These are phyloP conservation scores for Diospyros lotus DNA, from an alignment of 148 eudicot genomes.

Conservation along the genomic window DNA sequence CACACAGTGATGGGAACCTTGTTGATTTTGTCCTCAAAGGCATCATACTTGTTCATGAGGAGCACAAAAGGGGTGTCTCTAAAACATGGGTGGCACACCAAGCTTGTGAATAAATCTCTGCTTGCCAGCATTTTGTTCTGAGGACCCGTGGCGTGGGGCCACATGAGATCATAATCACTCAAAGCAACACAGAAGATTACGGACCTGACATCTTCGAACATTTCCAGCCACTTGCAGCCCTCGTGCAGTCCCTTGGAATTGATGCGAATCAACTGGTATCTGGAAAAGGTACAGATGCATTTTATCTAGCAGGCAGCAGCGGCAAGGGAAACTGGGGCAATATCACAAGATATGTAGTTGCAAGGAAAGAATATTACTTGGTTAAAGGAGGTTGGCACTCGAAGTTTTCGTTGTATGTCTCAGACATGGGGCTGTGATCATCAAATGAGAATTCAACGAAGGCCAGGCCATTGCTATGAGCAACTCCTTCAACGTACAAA, in stretches of 20 bases:
- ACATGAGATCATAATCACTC: conserved; percentile 29
- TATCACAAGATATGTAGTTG: background rate
- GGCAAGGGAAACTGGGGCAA: background rate
- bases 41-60: conserved; percentile 27
- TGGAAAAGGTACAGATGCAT: background rate
- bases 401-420: conserved; percentile 17
- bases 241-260: conserved; percentile 22
- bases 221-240: conserved; percentile 31
- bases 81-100: conserved; percentile 26
- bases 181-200: conserved; percentile 28
- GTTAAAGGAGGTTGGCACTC: conserved; percentile 23
- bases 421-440: conserved; percentile 33
- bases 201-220: conserved; percentile 29
- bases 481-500: conserved; percentile 30
- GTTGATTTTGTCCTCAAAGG: conserved; percentile 26
- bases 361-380: conserved; percentile 13
- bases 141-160: conserved; percentile 12
- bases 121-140: conserved; percentile 29
- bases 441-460: conserved; percentile 31
- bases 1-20: conserved; percentile 19
- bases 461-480: conserved; percentile 26
- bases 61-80: conserved; percentile 25
- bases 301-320: background rate
- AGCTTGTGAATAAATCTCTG: conserved; percentile 21
- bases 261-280: conserved; percentile 29